Percentiles rank a stretch among this genome's conserved stretches.
These are phyloP conservation scores for Fallopia convolvulus DNA, from an alignment of 148 eudicot species.

Conservation along the genomic window DNA sequence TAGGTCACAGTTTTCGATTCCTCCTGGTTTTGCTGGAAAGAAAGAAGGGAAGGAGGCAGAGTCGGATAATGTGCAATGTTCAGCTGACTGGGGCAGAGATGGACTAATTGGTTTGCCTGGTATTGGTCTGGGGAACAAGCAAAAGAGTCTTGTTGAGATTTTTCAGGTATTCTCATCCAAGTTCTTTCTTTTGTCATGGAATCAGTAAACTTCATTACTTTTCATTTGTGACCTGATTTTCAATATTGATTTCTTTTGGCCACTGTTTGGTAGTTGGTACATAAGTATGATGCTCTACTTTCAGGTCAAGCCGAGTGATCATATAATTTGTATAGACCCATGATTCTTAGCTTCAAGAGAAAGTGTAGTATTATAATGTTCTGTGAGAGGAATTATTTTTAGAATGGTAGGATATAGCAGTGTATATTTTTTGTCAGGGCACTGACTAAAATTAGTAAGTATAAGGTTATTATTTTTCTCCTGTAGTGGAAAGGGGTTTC, in stretches of 20 bases:
- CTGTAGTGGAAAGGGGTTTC: not conserved
- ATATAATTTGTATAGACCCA: not conserved
- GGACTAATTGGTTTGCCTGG: constrained; percentile 92
- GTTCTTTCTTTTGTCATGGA: not conserved
- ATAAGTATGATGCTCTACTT: not conserved
- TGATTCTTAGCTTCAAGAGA: not conserved
- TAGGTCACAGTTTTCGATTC: constrained; percentile 55
- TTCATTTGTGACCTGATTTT: not conserved
- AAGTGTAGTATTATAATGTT: not conserved
- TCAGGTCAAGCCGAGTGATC: not conserved
- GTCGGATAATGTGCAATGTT: constrained; percentile 36
- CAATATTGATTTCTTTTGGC: not conserved
- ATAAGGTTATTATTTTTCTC: not conserved
- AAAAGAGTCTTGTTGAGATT: constrained; percentile 90
- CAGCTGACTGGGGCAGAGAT: constrained; percentile 93
- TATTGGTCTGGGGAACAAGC: constrained; percentile 79
- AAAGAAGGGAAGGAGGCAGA: constrained; percentile 67
- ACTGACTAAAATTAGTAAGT: not conserved
- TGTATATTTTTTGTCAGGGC: not conserved
- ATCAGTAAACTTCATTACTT: not conserved
- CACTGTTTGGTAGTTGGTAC: not conserved
- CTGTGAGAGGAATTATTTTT: not conserved
- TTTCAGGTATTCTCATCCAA: constrained; percentile 55
- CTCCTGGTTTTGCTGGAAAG: constrained; percentile 82
- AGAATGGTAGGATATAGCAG: not conserved